These are phyloP conservation scores for Polyplosphaeria fusca DNA, from an alignment of 495 filamentous ascomycete genomes.

Conservation along the genomic window DNA sequence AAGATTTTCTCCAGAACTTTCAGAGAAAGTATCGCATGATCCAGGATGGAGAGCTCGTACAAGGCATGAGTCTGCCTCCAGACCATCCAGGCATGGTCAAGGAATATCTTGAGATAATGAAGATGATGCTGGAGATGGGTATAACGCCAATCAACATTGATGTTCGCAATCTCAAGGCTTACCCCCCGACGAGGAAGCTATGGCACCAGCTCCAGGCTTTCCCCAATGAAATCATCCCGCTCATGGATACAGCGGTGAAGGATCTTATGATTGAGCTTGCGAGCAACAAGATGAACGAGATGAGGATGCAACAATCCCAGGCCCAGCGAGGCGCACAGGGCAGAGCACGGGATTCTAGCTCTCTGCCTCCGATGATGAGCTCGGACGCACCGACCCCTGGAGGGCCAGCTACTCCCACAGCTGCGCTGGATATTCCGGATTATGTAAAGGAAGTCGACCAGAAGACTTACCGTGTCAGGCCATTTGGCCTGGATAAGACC, in stretches of 20 bases:
- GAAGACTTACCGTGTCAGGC: slow-evolving; percentile 79
- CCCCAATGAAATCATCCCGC: slow-evolving; percentile 88
- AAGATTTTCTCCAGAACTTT: slow-evolving; percentile 86
- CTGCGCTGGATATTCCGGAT: slow-evolving; percentile 51
- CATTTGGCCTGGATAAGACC: slow-evolving; percentile 80
- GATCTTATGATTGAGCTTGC: slow-evolving; percentile 91
- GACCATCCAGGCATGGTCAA: slow-evolving; percentile 58
- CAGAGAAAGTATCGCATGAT: slow-evolving; percentile 91
- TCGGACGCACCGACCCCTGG: slow-evolving; percentile 57
- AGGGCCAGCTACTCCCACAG: slow-evolving; percentile 33
- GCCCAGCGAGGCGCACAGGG: slow-evolving; percentile 40
- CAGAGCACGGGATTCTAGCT: slow-evolving; percentile 55
- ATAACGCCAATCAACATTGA: slow-evolving; percentile 83
- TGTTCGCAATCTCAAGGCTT: slow-evolving; percentile 83
- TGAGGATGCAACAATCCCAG: slow-evolving; percentile 57
- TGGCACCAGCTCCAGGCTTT: slow-evolving; percentile 94
- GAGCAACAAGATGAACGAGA: slow-evolving; percentile 70
- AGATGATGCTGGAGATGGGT: slow-evolving; percentile 84
- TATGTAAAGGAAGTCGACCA: slow-evolving; percentile 62
- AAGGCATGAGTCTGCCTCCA: slow-evolving; percentile 55
- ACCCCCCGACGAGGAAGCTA: slow-evolving; percentile 85
- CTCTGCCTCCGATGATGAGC: slow-evolving; percentile 68
- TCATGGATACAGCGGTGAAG: slow-evolving; percentile 93
- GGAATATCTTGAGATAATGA: slow-evolving; percentile 80
- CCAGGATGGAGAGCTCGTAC: slow-evolving; percentile 73